Conservation (phyloP, 257 asterid genomes). For the Jaltomata sinuosa region DNA sequence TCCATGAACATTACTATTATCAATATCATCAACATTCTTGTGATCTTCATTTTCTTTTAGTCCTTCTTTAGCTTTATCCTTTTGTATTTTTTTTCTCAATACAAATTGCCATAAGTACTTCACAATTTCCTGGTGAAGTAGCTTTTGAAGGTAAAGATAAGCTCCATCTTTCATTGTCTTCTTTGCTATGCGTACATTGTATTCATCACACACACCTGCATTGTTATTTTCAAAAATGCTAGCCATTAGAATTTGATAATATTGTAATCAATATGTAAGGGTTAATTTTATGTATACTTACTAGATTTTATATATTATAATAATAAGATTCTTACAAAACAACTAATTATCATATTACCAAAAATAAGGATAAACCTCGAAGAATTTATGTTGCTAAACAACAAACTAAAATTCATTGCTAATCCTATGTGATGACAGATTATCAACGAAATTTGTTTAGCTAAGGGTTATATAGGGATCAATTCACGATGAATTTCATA, state of each 20-base stretch:
- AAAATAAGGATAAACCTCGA: not conserved
- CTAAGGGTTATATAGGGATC: not conserved
- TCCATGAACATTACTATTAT: not conserved
- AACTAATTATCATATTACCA: not conserved
- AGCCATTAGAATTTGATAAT: not conserved
- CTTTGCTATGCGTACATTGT: not conserved
- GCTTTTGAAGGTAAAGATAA: not conserved
- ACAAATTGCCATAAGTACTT: not conserved
- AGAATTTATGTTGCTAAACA: not conserved
- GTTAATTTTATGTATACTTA: not conserved
- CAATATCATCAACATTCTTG: not conserved
- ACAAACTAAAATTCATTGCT: not conserved
- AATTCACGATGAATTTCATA: not conserved
- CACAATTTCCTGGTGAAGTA: not conserved
- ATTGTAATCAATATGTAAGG: not conserved
- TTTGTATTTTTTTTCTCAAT: not conserved
- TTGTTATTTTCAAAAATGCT: not conserved
- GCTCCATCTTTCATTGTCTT: not conserved
- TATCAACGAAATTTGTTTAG: not conserved
- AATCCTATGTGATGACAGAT: not conserved
- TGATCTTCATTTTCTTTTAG: not conserved
- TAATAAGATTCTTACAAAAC: not conserved
- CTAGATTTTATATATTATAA: not conserved
- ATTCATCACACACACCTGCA: not conserved
- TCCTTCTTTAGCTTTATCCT: not conserved